Evolutionary conservation across 2,329 filamentous ascomycete species (phyloP).

Genomic region (Ophiocordyceps unilateralis): DNA sequence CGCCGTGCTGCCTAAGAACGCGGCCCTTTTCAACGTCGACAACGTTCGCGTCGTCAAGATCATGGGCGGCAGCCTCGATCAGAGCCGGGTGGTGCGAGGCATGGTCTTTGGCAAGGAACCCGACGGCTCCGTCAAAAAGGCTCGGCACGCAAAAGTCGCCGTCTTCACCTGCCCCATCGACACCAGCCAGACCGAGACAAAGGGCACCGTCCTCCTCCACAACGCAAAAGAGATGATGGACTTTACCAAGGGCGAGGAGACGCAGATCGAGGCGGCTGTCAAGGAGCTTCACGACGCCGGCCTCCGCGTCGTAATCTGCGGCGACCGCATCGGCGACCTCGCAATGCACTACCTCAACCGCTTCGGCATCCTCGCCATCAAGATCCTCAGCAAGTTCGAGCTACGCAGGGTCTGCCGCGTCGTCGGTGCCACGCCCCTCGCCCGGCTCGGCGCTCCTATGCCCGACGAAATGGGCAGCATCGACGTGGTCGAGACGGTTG

Average conservation of each 20-base stretch:
- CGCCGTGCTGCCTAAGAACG: slow-evolving; percentile 87
- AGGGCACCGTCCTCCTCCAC: slow-evolving; percentile 90
- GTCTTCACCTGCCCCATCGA: slow-evolving; percentile 96
- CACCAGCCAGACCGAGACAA: slow-evolving; percentile 91
- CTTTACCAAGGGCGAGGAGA: slow-evolving; percentile 93
- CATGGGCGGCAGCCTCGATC: slow-evolving; percentile 90
- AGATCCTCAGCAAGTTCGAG: slow-evolving; percentile 96
- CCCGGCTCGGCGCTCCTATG: slow-evolving; percentile 91
- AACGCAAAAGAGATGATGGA: slow-evolving; percentile 98
- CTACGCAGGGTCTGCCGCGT: slow-evolving; percentile 88
- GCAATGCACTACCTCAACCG: slow-evolving; percentile 97
- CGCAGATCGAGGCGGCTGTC: slow-evolving; percentile 74
- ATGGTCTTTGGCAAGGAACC: slow-evolving; percentile 98
- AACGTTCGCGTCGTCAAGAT: slow-evolving; percentile 99
- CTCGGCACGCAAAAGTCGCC: slow-evolving; percentile 80
- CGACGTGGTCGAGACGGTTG: slow-evolving; percentile 88
- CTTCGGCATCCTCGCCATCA: slow-evolving; percentile 88
- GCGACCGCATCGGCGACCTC: slow-evolving; percentile 85
- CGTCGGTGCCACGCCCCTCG: slow-evolving; percentile 89
- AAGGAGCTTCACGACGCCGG: slow-evolving; percentile 95
- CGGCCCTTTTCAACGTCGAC: slow-evolving; percentile 93
- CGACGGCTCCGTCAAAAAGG: slow-evolving; percentile 85
- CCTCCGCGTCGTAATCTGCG: slow-evolving; percentile 78
- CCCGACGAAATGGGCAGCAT: slow-evolving; percentile 97
- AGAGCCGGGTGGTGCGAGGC: slow-evolving; percentile 87